Percentiles rank a stretch among this genome's conserved stretches.
phyloP scores from a whole-genome alignment of 148 eudicot genomes.

The Fagopyrum tataricum region DNA sequence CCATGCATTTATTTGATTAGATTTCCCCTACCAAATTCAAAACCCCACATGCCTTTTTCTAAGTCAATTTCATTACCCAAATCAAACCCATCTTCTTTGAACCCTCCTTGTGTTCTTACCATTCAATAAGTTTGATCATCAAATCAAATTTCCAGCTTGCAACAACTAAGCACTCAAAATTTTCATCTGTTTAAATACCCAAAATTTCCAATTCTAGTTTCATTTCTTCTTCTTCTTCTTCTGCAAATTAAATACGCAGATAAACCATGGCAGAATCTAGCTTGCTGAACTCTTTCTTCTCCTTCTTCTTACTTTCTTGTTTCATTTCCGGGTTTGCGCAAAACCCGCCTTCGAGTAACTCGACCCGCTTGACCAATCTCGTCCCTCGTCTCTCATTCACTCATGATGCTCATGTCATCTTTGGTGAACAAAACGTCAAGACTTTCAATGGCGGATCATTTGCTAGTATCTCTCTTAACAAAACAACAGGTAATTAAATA shows the following conservation, averaged over 20 bases:
- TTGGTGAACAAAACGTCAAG: slow-evolving; percentile 51
- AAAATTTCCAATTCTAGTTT: not conserved
- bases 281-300: not conserved
- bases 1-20: slow-evolving; percentile 7
- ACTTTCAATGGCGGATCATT: slow-evolving; percentile 48
- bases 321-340: slow-evolving; percentile 19
- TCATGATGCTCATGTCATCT: slow-evolving; percentile 38
- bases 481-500: slow-evolving; percentile 40
- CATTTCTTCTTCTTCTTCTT: not conserved
- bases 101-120: not conserved
- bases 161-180: slow-evolving; percentile 49
- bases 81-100: not conserved
- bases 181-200: slow-evolving; percentile 11
- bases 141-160: slow-evolving; percentile 57
- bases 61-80: not conserved
- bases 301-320: slow-evolving; percentile 11
- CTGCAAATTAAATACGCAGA: not conserved
- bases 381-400: slow-evolving; percentile 39
- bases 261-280: not conserved
- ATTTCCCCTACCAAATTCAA: slow-evolving; percentile 21
- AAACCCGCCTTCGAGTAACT: slow-evolving; percentile 32
- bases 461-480: slow-evolving; percentile 54
- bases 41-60: slow-evolving; percentile 24
- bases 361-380: slow-evolving; percentile 37
- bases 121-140: not conserved